A percentile compares a stretch with the other conserved stretches of the same genome.
These are phyloP conservation scores for Phaeosphaeriaceae sp. DNA, from an alignment of 2,329 filamentous ascomycete genomes.

Conservation along the genomic window DNA sequence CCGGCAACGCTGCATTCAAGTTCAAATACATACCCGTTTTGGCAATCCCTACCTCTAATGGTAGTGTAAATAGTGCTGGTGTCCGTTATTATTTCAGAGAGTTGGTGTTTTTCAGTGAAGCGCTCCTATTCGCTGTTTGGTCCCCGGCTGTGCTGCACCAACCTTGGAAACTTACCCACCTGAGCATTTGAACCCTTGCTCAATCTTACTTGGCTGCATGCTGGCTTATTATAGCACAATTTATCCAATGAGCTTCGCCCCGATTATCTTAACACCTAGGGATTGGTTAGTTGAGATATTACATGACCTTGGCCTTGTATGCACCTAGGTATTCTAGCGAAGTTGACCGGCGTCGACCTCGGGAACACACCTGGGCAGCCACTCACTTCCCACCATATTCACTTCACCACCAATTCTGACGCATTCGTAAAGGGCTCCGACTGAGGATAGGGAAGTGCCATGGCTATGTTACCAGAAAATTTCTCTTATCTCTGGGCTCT, in stretches of 20 bases:
- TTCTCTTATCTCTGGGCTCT: conserved; percentile 14
- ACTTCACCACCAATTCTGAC: neutral
- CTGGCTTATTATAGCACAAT: neutral
- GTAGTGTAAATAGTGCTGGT: no score
- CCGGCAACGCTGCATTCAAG: no score
- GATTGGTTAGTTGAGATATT: neutral
- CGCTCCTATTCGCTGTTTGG: neutral
- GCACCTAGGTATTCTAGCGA: neutral
- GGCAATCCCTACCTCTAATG: no score
- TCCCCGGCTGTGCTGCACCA: neutral
- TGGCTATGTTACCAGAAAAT: conserved; percentile 5
- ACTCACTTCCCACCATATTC: conserved; percentile 3
- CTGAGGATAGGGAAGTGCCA: neutral
- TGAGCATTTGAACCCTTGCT: neutral
- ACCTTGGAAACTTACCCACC: no score
- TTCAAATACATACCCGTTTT: no score
- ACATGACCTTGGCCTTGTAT: neutral
- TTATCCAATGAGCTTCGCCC: neutral
- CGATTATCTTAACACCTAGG: conserved; percentile 1
- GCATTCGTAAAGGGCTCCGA: neutral
- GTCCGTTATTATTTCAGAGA: no score
- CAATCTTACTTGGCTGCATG: neutral
- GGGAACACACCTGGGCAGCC: no score
- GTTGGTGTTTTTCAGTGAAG: no score
- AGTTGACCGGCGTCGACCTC: conserved; percentile 1